Evolutionary conservation across 495 filamentous ascomycete species (phyloP).

Genomic region (Lasiosphaeria ovina): DNA sequence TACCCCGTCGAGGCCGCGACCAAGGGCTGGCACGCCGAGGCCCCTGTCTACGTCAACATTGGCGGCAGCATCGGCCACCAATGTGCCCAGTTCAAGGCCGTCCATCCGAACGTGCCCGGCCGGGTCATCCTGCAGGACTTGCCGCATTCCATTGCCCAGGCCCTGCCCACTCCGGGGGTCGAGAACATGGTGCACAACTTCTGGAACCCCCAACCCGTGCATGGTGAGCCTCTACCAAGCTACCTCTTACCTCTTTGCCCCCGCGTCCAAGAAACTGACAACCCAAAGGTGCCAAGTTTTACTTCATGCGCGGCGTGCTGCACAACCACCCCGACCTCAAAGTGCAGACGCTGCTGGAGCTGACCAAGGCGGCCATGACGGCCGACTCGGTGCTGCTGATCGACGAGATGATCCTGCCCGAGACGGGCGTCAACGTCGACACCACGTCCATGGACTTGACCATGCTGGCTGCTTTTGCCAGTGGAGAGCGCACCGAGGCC

Average conservation of each 20-base stretch:
- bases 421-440: conserved; percentile 25
- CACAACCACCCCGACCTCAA: conserved; percentile 31
- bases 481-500: conserved; percentile 40
- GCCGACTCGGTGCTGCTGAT: conserved; percentile 39
- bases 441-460: conserved; percentile 37
- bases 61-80: conserved; percentile 57
- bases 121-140: conserved; percentile 56
- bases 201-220: conserved; percentile 48
- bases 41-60: conserved; percentile 49
- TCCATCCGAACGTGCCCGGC: conserved; percentile 40
- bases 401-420: conserved; percentile 42
- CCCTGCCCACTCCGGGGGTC: conserved; percentile 43
- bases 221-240: conserved; percentile 30
- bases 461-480: conserved; percentile 41
- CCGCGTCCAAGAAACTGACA: not conserved
- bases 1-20: conserved; percentile 22
- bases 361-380: conserved; percentile 34
- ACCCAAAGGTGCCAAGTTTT: conserved; percentile 29
- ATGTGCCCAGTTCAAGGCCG: conserved; percentile 42
- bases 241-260: not conserved
- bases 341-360: conserved; percentile 23
- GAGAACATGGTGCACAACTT: conserved; percentile 49
- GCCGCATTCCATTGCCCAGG: conserved; percentile 31
- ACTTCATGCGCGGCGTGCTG: conserved; percentile 36
- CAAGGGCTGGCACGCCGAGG: not conserved